Evolutionary conservation across 2,329 filamentous ascomycete genomes (phyloP).

Genomic region (Leptoxyphium fumago): DNA sequence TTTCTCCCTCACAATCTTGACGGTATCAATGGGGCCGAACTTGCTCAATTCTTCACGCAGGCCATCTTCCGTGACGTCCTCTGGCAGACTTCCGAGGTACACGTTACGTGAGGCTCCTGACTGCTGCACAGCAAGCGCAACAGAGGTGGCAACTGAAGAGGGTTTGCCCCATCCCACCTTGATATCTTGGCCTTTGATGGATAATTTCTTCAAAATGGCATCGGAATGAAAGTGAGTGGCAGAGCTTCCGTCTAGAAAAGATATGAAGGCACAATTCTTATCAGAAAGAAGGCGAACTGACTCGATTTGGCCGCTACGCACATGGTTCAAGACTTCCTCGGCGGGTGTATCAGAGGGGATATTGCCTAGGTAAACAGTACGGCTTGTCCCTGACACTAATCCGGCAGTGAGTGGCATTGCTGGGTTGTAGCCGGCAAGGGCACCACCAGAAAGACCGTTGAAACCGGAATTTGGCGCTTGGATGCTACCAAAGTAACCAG

Average conservation of each 20-base stretch:
- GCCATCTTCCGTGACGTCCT: conserved; percentile 83
- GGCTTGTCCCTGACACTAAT: conserved; percentile 76
- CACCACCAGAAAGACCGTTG: conserved; percentile 7
- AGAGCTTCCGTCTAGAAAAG: conserved; percentile 92
- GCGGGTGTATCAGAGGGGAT: conserved; percentile 95
- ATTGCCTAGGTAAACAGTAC: conserved; percentile 94
- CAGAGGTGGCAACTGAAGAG: conserved; percentile 91
- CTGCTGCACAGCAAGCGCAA: conserved; percentile 93
- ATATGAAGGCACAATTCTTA: conserved; percentile 99
- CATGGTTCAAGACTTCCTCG: conserved; percentile 91
- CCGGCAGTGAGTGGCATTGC: conserved; percentile 30
- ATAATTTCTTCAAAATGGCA: conserved; percentile 98
- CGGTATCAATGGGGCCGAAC: conserved; percentile 89
- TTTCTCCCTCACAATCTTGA: conserved; percentile 97
- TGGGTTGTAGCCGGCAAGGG: background rate
- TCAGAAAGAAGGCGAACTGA: conserved; percentile 93
- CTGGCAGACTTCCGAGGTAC: conserved; percentile 83
- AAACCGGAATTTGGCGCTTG: conserved; percentile 68
- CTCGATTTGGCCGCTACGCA: conserved; percentile 94
- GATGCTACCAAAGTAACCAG: conserved; percentile 64
- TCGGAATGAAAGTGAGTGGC: conserved; percentile 99
- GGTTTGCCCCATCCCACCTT: conserved; percentile 99
- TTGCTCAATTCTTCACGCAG: conserved; percentile 89
- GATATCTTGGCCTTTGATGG: conserved; percentile 96
- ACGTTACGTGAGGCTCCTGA: conserved; percentile 94